Conservation (phyloP, 2,329 filamentous ascomycete species). For the Ophiostoma sp. region DNA sequence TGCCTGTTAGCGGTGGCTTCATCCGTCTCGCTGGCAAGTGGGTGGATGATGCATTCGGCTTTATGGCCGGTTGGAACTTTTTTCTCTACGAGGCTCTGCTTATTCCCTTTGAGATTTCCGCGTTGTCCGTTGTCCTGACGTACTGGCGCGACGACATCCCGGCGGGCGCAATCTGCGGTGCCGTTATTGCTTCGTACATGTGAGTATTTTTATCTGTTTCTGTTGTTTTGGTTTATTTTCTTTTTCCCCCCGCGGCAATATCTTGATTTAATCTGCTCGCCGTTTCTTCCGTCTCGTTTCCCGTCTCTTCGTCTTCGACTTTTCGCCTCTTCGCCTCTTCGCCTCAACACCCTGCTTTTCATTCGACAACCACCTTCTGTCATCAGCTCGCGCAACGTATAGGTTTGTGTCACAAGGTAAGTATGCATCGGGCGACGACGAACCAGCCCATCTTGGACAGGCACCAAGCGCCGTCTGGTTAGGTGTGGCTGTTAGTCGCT, state of each 20-base stretch:
- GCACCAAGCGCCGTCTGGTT: slow-evolving; percentile 7
- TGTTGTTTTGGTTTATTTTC: background rate
- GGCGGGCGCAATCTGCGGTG: slow-evolving; percentile 49
- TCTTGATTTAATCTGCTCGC: slow-evolving; percentile 11
- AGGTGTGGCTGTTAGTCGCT: background rate
- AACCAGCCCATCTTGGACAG: slow-evolving; percentile 3
- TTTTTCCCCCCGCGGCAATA: background rate
- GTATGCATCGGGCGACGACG: background rate
- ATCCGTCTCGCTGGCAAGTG: slow-evolving; percentile 60
- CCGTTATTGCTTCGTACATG: slow-evolving; percentile 38
- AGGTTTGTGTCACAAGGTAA: background rate
- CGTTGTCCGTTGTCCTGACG: slow-evolving; percentile 38
- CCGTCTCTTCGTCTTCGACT: background rate
- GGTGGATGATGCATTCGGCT: slow-evolving; percentile 61
- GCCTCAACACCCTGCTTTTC: background rate
- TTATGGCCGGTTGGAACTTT: slow-evolving; percentile 45
- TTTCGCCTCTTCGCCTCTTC: background rate
- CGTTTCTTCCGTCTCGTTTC: background rate
- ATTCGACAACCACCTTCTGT: background rate
- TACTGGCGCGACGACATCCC: slow-evolving; percentile 45
- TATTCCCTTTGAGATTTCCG: slow-evolving; percentile 40
- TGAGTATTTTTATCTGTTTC: slow-evolving; percentile 17
- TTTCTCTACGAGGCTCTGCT: slow-evolving; percentile 40
- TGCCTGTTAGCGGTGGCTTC: slow-evolving; percentile 59
- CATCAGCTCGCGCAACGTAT: background rate